A percentile compares a stretch with the other conserved stretches of the same genome.
These are phyloP conservation scores for Gymnopilus junonius DNA, from an alignment of 768 basidiomycete species.

Conservation along the genomic window DNA sequence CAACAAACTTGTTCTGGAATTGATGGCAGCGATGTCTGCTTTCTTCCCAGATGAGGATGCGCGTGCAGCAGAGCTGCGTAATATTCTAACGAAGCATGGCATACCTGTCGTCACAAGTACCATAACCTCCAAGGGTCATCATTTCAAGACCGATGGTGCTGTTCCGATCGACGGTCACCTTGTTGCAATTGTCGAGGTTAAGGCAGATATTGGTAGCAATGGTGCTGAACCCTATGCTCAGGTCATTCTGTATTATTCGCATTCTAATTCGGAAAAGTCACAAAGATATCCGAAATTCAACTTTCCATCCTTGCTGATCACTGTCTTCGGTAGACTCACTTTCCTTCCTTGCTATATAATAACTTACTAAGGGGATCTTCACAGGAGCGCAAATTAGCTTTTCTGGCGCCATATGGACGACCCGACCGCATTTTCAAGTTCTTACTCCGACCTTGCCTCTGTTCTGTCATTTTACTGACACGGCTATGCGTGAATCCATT, in stretches of 20 bases:
- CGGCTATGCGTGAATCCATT: background rate
- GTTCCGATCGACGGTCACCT: background rate
- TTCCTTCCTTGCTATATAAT: background rate
- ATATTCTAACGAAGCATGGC: background rate
- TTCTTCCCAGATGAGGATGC: background rate
- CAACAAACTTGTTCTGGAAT: background rate
- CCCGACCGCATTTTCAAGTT: background rate
- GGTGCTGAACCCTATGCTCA: background rate
- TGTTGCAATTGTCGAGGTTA: background rate
- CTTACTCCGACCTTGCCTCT: background rate
- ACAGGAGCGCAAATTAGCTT: background rate
- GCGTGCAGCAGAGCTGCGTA: background rate
- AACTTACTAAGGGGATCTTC: background rate
- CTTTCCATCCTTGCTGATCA: background rate
- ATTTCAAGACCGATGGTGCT: too few species aligned
- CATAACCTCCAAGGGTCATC: too few species aligned
- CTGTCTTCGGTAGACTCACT: background rate
- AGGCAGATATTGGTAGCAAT: too few species aligned
- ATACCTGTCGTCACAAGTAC: background rate
- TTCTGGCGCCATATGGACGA: background rate
- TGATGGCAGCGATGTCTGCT: background rate
- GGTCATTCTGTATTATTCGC: background rate
- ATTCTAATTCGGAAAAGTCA: background rate
- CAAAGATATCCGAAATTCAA: background rate
- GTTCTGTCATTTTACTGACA: background rate